These are phyloP conservation scores for Cladosporium sp. DNA, from an alignment of 2,329 filamentous ascomycete genomes.

Conservation along the genomic window DNA sequence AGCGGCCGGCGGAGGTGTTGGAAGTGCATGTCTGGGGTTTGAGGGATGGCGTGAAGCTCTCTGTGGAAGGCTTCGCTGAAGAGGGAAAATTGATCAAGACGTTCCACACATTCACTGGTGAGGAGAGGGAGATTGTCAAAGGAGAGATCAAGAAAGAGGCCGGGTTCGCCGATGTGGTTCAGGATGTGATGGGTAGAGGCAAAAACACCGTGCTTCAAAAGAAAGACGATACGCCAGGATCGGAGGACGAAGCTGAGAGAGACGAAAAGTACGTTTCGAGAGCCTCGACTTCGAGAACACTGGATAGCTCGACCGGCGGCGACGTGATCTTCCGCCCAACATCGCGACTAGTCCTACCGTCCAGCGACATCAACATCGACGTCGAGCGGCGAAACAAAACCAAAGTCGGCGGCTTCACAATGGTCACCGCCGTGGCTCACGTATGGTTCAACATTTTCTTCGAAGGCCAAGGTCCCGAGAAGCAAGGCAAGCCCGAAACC, in stretches of 20 bases:
- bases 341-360: constrained; percentile 65
- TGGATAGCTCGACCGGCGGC: constrained; percentile 46
- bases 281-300: constrained; percentile 3
- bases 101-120: constrained; percentile 73
- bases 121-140: constrained; percentile 65
- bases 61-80: constrained; percentile 80
- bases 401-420: constrained; percentile 69
- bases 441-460: constrained; percentile 98
- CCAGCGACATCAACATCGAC: constrained; percentile 84
- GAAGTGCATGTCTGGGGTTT: constrained; percentile 91
- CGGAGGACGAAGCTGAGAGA: constrained; percentile 12
- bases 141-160: constrained; percentile 44
- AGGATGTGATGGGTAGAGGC: constrained; percentile 38
- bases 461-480: constrained; percentile 73
- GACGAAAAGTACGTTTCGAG: constrained; percentile 8
- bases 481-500: constrained; percentile 60
- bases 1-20: constrained; percentile 76
- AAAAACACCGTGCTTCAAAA: constrained; percentile 21
- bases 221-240: constrained; percentile 19
- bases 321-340: constrained; percentile 75
- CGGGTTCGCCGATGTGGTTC: constrained; percentile 42
- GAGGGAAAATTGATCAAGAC: constrained; percentile 81
- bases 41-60: constrained; percentile 80
- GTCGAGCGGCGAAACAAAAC: constrained; percentile 82
- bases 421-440: constrained; percentile 90